These are phyloP conservation scores for Orbilia javanica DNA, from an alignment of 2,329 filamentous ascomycete genomes.

Conservation along the genomic window DNA sequence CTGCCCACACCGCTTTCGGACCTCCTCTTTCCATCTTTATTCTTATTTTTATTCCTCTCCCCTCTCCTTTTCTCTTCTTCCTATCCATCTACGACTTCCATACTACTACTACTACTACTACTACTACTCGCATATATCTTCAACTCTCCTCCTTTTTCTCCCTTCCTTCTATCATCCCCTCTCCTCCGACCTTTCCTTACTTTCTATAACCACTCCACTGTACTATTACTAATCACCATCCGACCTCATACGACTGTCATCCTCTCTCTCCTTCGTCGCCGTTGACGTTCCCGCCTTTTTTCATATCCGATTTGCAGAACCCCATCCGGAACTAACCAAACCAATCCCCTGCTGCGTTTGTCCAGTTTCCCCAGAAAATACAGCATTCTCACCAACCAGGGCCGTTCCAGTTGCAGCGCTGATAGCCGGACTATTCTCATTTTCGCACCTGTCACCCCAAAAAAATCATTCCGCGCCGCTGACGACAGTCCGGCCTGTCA, in stretches of 20 bases:
- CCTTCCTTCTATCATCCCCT: background rate
- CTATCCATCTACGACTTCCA: background rate
- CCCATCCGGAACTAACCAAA: background rate
- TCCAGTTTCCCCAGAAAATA: conserved; percentile 50
- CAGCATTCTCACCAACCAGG: conserved; percentile 10
- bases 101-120: too few species aligned
- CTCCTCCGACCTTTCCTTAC: background rate
- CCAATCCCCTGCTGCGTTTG: conserved; percentile 31
- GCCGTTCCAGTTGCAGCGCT: background rate
- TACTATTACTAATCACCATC: background rate
- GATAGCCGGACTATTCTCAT: conserved; percentile 12
- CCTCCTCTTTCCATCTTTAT: background rate
- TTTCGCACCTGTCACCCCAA: conserved; percentile 4
- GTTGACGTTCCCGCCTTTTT: conserved; percentile 3
- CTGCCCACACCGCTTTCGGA: conserved; percentile 55
- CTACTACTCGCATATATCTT: background rate
- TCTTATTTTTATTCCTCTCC: background rate
- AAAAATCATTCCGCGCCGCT: conserved; percentile 3
- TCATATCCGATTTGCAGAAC: conserved; percentile 1
- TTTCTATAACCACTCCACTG: background rate
- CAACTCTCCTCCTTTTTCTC: background rate
- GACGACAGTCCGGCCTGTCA: conserved; percentile 22
- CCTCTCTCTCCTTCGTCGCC: conserved; percentile 22
- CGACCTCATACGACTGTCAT: conserved; percentile 4
- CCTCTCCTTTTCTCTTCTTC: conserved; percentile 1